phyloP scores from a whole-genome alignment of 2,329 filamentous ascomycete species.

The Dryadomyces quercivorus region DNA sequence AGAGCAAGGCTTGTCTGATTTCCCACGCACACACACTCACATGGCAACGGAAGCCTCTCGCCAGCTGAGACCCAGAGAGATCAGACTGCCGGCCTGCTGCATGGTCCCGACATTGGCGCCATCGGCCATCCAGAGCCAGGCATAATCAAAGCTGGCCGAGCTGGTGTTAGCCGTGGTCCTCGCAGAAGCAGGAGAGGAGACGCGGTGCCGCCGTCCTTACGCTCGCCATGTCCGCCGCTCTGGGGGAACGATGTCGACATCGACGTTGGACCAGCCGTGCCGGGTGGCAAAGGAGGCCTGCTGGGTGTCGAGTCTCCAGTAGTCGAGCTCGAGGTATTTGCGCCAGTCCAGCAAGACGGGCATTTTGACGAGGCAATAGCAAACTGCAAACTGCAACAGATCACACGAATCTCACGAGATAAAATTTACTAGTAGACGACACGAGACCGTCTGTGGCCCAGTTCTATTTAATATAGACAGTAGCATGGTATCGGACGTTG shows the following conservation, averaged over 20 bases:
- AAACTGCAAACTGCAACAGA: too few species aligned
- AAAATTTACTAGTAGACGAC: too few species aligned
- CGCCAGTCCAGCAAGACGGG: not conserved
- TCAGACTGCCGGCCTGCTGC: slow-evolving; percentile 14
- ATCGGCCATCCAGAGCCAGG: slow-evolving; percentile 14
- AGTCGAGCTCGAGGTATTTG: slow-evolving; percentile 1
- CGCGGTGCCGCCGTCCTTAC: not conserved
- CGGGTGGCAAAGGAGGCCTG: slow-evolving; percentile 2
- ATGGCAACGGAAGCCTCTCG: slow-evolving; percentile 14
- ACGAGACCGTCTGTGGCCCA: not conserved
- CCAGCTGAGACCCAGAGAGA: slow-evolving; percentile 14
- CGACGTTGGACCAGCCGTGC: slow-evolving; percentile 4
- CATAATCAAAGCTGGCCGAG: slow-evolving; percentile 8
- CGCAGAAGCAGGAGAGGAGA: not conserved
- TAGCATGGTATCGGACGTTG: not conserved
- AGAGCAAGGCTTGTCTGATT: not conserved
- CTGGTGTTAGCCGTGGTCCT: not conserved
- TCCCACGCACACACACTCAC: slow-evolving; percentile 6
- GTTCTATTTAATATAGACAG: not conserved
- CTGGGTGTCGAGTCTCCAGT: slow-evolving; percentile 2
- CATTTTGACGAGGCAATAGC: not conserved
- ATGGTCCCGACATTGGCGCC: slow-evolving; percentile 15
- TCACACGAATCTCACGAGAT: too few species aligned
- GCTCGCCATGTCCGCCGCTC: slow-evolving; percentile 1
- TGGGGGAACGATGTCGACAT: slow-evolving; percentile 2